These are phyloP conservation scores for Trichopus zeylanicus DNA, from an alignment of 116 monocot species.

Conservation along the genomic window DNA sequence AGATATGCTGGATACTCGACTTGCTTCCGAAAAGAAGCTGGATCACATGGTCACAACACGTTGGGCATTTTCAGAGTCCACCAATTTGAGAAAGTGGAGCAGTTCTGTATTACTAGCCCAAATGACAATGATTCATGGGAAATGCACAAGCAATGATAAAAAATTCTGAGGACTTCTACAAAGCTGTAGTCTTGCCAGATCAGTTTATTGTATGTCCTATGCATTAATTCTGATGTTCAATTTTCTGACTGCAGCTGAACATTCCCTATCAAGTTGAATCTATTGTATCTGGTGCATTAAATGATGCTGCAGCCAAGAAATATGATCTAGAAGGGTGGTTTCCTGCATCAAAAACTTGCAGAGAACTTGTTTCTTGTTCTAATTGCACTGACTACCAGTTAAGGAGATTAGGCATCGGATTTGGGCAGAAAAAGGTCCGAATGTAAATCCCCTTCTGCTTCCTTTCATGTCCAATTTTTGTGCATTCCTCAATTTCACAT, in stretches of 20 bases:
- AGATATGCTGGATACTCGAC: constrained; percentile 97
- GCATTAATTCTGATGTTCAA: not conserved
- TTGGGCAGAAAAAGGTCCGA: constrained; percentile 85
- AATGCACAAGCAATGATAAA: constrained; percentile 94
- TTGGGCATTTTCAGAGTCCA: constrained; percentile 94
- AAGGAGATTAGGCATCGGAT: constrained; percentile 69
- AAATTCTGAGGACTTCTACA: constrained; percentile 90
- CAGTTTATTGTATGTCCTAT: not conserved
- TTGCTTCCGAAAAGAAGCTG: constrained; percentile 95
- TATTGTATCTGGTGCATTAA: constrained; percentile 94
- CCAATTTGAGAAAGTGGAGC: constrained; percentile 96
- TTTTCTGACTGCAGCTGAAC: constrained; percentile 41
- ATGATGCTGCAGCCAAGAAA: constrained; percentile 98
- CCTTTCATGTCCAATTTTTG: not conserved
- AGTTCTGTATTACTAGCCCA: constrained; percentile 90
- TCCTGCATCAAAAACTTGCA: constrained; percentile 86
- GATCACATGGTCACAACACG: constrained; percentile 95
- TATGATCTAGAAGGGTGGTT: constrained; percentile 98
- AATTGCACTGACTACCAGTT: constrained; percentile 95
- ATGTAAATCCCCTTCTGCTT: not conserved
- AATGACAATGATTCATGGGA: constrained; percentile 86
- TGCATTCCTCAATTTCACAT: no score
- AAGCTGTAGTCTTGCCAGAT: constrained; percentile 30
- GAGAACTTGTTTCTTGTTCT: constrained; percentile 95
- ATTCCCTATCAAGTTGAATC: constrained; percentile 85